A percentile compares a stretch with the other conserved stretches of the same genome.
These are phyloP conservation scores for Pouteria glomerata DNA, from an alignment of 148 eudicot genomes.

Conservation along the genomic window DNA sequence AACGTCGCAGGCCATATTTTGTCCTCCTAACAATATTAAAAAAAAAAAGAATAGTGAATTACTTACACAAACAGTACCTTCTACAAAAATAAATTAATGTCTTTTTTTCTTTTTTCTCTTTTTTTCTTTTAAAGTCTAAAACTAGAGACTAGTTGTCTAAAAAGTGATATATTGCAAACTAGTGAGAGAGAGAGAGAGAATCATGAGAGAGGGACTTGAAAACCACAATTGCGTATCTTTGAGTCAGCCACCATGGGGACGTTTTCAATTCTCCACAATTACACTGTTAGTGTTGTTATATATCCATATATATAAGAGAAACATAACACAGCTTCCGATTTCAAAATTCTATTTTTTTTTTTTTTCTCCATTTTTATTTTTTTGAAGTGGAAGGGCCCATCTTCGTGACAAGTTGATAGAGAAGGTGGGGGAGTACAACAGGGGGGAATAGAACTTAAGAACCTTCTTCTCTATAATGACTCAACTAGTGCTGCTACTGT, in stretches of 20 bases:
- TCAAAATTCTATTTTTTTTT: no score
- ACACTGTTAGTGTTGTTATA: conserved; percentile 11
- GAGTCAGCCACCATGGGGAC: conserved; percentile 24
- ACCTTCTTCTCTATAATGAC: not conserved
- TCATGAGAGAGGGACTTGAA: not conserved
- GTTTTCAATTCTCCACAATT: conserved; percentile 26
- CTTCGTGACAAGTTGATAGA: not conserved
- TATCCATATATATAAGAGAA: not conserved
- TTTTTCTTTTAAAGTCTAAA: no score
- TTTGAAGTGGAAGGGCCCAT: not conserved
- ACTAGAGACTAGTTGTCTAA: no score
- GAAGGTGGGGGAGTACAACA: not conserved
- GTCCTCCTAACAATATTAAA: no score
- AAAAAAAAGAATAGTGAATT: no score
- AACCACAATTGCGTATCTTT: conserved; percentile 9
- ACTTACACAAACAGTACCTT: no score
- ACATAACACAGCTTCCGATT: conserved; percentile 7
- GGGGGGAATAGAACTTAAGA: conserved; percentile 8
- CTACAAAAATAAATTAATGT: no score
- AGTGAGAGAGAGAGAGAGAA: no score
- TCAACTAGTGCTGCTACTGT: not conserved
- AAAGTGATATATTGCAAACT: no score
- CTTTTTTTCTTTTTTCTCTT: no score
- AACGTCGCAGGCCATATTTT: no score
- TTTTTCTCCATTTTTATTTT: not conserved